Conservation (phyloP, 495 filamentous ascomycete genomes). For the Podospora sp. region DNA sequence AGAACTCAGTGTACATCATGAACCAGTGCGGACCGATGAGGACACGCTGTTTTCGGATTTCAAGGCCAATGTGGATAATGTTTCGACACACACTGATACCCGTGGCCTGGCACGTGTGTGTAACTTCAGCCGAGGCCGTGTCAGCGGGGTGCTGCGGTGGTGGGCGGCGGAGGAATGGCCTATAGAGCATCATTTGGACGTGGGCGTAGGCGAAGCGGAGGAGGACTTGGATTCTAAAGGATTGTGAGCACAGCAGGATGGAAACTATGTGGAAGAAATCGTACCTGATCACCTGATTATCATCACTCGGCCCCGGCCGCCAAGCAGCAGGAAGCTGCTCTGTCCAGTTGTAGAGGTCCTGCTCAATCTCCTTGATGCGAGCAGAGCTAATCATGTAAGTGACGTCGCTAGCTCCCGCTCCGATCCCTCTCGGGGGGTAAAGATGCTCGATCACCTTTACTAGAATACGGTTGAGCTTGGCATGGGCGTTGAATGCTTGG, state of each 20-base stretch:
- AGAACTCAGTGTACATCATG: constrained; percentile 4
- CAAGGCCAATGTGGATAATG: constrained; percentile 1
- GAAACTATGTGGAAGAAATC: neutral
- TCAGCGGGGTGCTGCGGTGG: neutral
- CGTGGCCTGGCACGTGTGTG: neutral
- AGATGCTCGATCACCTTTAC: neutral
- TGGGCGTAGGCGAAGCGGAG: neutral
- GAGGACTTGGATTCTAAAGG: neutral
- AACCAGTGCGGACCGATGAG: constrained; percentile 1
- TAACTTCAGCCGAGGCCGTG: neutral
- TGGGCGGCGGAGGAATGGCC: neutral
- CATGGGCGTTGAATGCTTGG: neutral
- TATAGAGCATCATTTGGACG: constrained; percentile 1
- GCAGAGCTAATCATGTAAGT: constrained; percentile 1
- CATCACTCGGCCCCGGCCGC: neutral
- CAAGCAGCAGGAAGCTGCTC: neutral
- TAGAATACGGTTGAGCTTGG: neutral
- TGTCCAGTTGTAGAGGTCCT: neutral
- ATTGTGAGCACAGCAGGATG: neutral
- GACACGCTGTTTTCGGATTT: neutral
- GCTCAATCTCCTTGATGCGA: neutral
- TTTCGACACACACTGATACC: neutral
- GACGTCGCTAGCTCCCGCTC: neutral
- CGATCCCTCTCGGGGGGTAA: neutral
- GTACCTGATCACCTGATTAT: neutral